A percentile compares a stretch with the other conserved stretches of the same genome.
Conservation (phyloP, 225 moss, liverwort and hornwort genomes). For the Bryum argenteum region DNA sequence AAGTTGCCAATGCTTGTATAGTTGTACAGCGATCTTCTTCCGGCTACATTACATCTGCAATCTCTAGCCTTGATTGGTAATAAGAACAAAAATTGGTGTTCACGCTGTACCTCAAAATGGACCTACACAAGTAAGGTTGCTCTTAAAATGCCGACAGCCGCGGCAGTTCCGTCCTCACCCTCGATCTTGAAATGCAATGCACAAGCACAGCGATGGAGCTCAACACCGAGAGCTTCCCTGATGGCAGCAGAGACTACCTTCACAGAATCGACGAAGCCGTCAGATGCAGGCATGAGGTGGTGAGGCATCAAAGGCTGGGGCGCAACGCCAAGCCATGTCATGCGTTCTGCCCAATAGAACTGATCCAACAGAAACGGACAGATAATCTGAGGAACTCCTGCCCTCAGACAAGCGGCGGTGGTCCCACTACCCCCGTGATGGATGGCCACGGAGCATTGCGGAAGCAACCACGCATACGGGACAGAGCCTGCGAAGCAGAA, state of each 20-base stretch:
- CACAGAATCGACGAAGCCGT: slow-evolving; percentile 31
- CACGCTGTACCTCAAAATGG: no score
- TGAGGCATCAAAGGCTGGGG: slow-evolving; percentile 56
- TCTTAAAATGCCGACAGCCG: slow-evolving; percentile 39
- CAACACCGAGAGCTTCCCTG: slow-evolving; percentile 33
- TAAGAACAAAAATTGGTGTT: not conserved
- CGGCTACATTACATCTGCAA: no score
- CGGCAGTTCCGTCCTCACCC: slow-evolving; percentile 54
- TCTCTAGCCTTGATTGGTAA: not conserved
- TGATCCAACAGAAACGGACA: slow-evolving; percentile 92
- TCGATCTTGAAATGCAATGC: slow-evolving; percentile 44
- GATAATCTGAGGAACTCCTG: slow-evolving; percentile 81
- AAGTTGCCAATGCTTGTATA: no score
- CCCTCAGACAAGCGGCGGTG: slow-evolving; percentile 82
- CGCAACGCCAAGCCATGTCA: slow-evolving; percentile 90
- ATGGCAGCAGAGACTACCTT: slow-evolving; percentile 33
- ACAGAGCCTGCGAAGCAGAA: slow-evolving; percentile 76
- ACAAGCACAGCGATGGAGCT: slow-evolving; percentile 44
- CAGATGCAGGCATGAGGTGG: slow-evolving; percentile 55
- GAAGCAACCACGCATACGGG: slow-evolving; percentile 76
- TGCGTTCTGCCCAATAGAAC: slow-evolving; percentile 96
- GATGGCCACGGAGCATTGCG: slow-evolving; percentile 66
- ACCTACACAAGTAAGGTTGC: not conserved
- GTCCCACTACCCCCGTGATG: slow-evolving; percentile 98
- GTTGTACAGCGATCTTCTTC: no score